phyloP scores from a whole-genome alignment of 208 protist genomes.

The Leishmania braziliensis region DNA sequence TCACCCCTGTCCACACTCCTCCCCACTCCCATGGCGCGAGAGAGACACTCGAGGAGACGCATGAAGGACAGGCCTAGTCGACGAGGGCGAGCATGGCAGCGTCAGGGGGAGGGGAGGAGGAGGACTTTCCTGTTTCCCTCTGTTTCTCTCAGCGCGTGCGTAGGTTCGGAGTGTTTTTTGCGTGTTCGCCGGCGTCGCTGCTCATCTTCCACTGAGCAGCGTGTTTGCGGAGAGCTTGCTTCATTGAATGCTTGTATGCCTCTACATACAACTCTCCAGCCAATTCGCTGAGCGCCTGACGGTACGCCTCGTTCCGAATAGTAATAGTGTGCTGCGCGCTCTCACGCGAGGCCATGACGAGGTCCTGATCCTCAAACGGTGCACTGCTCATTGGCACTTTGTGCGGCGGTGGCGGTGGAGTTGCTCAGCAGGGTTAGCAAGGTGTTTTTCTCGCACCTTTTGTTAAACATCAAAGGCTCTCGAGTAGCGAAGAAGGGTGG shows the following conservation, averaged over 20 bases:
- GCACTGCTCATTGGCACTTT: neutral
- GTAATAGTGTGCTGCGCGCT: conserved; percentile 39
- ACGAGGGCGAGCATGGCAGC: neutral
- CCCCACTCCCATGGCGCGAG: neutral
- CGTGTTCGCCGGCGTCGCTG: conserved; percentile 2
- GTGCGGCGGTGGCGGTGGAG: neutral
- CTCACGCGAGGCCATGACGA: conserved; percentile 65
- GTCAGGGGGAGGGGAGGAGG: neutral
- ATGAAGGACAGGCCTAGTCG: neutral
- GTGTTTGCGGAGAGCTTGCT: conserved; percentile 10
- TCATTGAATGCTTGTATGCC: conserved; percentile 51
- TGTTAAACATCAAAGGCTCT: neutral
- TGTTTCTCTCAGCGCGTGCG: neutral
- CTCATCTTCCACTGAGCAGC: conserved; percentile 9
- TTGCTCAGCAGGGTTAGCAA: neutral
- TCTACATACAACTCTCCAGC: conserved; percentile 71
- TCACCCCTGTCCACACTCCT: neutral
- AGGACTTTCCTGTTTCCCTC: neutral
- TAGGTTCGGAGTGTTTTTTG: neutral
- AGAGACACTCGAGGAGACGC: neutral
- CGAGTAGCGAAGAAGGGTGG: neutral
- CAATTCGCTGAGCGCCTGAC: conserved; percentile 67
- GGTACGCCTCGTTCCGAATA: conserved; percentile 70
- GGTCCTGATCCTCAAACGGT: conserved; percentile 47
- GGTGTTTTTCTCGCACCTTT: neutral